Evolutionary conservation across 2,329 filamentous ascomycete species (phyloP), one percentile per base, ranked within the genome.

Genomic region (Ustilaginoidea virens): DNA sequence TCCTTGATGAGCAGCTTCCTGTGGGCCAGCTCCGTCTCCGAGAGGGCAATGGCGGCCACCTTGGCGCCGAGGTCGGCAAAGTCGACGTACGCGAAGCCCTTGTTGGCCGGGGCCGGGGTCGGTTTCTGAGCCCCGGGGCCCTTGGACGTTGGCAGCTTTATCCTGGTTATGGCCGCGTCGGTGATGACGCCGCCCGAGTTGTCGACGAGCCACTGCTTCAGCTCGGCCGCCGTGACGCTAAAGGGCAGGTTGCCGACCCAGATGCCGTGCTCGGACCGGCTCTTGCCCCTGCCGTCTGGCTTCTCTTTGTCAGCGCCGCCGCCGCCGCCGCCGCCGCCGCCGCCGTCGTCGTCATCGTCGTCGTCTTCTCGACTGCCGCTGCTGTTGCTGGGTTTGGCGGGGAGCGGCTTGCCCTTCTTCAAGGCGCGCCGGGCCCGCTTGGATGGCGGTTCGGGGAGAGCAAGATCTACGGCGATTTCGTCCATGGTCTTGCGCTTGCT

Each of bases 181-280:
- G 67, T 58, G 36, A 83, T 72, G 32, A 63, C 58, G 35, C 72
- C 75, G 27, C 74, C 74, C 5, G 74, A 74, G 47, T 74, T 71
- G 21, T 74, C 68, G 19, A 77, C 67, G n/a, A 98, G 59, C 66
- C 92, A 96, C 35, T 67, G 69, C 44, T 77, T 74, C 27, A 98
- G 59, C 36, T 83, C 74, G 9, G 70, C 60, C 34, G 78, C 74
- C 25, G 79, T 90, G 23, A 78, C 63, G 26, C 69, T 72, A 62
- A 87, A 98, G n/a, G 80, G 72, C 37, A 98, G 58, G 54, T 98
- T 98, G 43, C 92, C 90, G 42, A 98, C 81, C 90, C 90, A 98
- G 39, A 98, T 72, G 36, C 85, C 82, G 52, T 83, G 74, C 12
- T 80, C 74, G 7, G 83, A 90, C 34, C 82, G 76, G 41, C 62